Percentiles rank a stretch among this genome's conserved stretches.
Evolutionary conservation across 2,329 filamentous ascomycete genomes (phyloP).

Genomic region (Fusarium sp.): DNA sequence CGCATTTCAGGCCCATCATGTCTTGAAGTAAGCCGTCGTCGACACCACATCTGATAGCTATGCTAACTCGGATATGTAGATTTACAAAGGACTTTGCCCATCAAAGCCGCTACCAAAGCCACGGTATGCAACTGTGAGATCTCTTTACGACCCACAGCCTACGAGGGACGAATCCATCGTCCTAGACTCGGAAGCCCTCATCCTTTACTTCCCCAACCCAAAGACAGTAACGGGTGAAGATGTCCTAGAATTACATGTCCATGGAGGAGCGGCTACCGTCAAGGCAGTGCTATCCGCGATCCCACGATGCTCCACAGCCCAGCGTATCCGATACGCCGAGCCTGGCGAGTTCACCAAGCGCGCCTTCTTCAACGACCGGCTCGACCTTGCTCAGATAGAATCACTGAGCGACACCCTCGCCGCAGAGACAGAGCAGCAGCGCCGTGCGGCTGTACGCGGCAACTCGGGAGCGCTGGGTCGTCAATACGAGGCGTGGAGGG

Average conservation of each 20-base stretch:
- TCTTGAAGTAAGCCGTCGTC: slow-evolving; percentile 64
- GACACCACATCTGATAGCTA: not conserved
- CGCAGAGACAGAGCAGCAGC: slow-evolving; percentile 91
- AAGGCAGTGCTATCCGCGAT: slow-evolving; percentile 87
- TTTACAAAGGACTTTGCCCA: slow-evolving; percentile 66
- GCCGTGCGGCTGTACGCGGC: slow-evolving; percentile 84
- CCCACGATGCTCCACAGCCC: slow-evolving; percentile 58
- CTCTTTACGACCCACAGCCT: slow-evolving; percentile 69
- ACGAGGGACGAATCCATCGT: slow-evolving; percentile 60
- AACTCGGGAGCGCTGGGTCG: slow-evolving; percentile 76
- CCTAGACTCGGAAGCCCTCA: slow-evolving; percentile 80
- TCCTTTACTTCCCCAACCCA: slow-evolving; percentile 85
- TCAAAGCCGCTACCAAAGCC: slow-evolving; percentile 57
- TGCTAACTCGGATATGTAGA: slow-evolving; percentile 48
- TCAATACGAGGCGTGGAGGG: slow-evolving; percentile 87
- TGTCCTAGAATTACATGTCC: slow-evolving; percentile 92
- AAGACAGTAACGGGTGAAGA: slow-evolving; percentile 92
- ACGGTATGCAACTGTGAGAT: slow-evolving; percentile 77
- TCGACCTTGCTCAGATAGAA: slow-evolving; percentile 88
- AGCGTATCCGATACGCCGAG: slow-evolving; percentile 84
- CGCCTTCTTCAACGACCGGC: slow-evolving; percentile 86
- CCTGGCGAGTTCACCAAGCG: slow-evolving; percentile 95
- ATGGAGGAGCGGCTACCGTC: slow-evolving; percentile 90
- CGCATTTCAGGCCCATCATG: slow-evolving; percentile 86
- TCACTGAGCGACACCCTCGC: slow-evolving; percentile 71